Percentiles rank a stretch among this genome's conserved stretches.
Evolutionary conservation across 2,329 filamentous ascomycete genomes (phyloP).

Genomic region (Fonsecaea erecta): DNA sequence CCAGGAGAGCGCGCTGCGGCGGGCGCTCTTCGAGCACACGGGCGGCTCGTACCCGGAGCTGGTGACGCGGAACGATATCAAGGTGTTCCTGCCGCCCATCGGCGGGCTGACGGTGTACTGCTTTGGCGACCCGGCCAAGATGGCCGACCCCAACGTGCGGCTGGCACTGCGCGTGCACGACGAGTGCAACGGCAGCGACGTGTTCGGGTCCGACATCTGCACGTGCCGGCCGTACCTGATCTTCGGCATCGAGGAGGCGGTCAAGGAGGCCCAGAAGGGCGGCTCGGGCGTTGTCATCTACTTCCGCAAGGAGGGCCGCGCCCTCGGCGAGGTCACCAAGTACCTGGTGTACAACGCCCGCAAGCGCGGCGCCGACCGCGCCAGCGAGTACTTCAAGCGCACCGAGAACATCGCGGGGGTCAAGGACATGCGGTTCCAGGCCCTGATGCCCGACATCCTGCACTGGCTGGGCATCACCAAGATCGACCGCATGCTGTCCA

Average conservation of each 20-base stretch:
- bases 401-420: conserved; percentile 99
- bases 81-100: conserved; percentile 93
- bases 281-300: conserved; percentile 96
- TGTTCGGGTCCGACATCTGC: conserved; percentile 97
- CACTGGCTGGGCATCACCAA: conserved; percentile 99
- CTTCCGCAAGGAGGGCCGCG: conserved; percentile 95
- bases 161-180: conserved; percentile 85
- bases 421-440: conserved; percentile 96
- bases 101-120: conserved; percentile 95
- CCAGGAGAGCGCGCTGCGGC: conserved; percentile 83
- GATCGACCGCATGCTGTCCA: conserved; percentile 97
- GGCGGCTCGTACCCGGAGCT: conserved; percentile 96
- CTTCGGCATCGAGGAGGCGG: conserved; percentile 95
- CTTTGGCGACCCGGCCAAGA: conserved; percentile 92
- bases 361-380: conserved; percentile 54
- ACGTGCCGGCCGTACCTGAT: conserved; percentile 91
- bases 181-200: conserved; percentile 94
- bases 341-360: conserved; percentile 68
- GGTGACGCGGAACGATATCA: conserved; percentile 92
- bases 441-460: conserved; percentile 94
- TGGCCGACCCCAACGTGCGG: conserved; percentile 81
- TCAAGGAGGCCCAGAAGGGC: conserved; percentile 93
- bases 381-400: conserved; percentile 92
- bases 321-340: conserved; percentile 93
- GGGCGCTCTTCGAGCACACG: conserved; percentile 91